Base-by-base conservation (phyloP, 2,329 filamentous ascomycete species). In the Plectosphaerella cucumerina region DNA sequence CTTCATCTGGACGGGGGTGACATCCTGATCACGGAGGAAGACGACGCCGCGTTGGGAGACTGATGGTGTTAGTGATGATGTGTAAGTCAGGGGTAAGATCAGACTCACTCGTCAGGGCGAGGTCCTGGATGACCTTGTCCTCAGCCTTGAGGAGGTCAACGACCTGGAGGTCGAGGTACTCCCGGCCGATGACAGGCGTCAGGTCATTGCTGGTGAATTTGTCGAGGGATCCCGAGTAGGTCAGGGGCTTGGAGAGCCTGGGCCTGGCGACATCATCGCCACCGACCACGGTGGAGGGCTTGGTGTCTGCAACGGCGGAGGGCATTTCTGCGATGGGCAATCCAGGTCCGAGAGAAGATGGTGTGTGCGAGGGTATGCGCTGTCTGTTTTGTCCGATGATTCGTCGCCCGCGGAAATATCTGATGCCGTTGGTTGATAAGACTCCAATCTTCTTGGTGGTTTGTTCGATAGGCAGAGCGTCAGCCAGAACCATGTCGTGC, bases 61-160 rank as follows among this genome's bases (percentile, higher is more conserved):
- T 59, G 6, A 37, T 41, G 8, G 26, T 17, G 41, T 52, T 37
- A 52, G 44, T 6, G 5, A 15, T n/a, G 3, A 23, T 10, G 18
- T 20, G 12, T 8, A 17, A 26, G 21, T 15, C 41, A 49, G 35
- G 31, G 6, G 21, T 50, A 3, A 17, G 18, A 14, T 15, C n/a
- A n/a, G 9, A 35, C 53, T 50, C 43, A 56, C 54, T 73, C 3
- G 75, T 80, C 49, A 78, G 73, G 18, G 78, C 79, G 17, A 84
- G 66, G 56, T 82, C 80, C 17, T 72, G 73, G 33, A 83, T 68
- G 47, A 77, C 66, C 17, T 72, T 67, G 39, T 82, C 77, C 42
- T 70, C 65, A 49, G 60, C 63, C 50, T 60, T 57, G 37, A 71
- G 56, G 26, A 71, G 49, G 59, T 67, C 60, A 15, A 54, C 59